Evolutionary conservation across 192 early-diverging fungal genomes (phyloP).

Genomic region (Ambispora gerdemannii): DNA sequence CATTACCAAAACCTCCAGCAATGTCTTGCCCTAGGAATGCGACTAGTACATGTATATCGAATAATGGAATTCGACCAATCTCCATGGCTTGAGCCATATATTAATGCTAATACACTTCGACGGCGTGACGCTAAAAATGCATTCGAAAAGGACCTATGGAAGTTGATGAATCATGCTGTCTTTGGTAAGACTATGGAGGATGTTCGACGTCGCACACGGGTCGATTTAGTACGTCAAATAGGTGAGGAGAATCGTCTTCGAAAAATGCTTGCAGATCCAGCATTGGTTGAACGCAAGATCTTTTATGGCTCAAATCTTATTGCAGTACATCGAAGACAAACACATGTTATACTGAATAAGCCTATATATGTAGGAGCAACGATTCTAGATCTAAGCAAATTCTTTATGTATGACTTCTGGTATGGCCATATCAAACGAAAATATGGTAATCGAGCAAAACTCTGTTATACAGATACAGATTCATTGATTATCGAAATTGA

Average conservation of each 20-base stretch:
- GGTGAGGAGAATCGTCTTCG: background rate
- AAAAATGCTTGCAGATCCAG: background rate
- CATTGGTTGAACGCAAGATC: background rate
- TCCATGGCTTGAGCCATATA: constrained; percentile 18
- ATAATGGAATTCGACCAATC: constrained; percentile 7
- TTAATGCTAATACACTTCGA: background rate
- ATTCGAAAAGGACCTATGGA: too few relatives aligned
- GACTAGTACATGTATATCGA: background rate
- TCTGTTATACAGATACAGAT: constrained; percentile 7
- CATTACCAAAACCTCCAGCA: background rate
- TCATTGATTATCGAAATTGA: background rate
- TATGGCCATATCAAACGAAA: constrained; percentile 23
- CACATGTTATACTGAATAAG: constrained; percentile 5
- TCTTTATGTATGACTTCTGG: constrained; percentile 19
- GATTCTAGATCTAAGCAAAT: constrained; percentile 1
- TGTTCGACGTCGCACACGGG: background rate
- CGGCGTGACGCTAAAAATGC: constrained; percentile 1
- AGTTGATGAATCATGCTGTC: background rate
- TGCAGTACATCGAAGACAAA: background rate
- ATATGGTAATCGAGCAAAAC: constrained; percentile 12
- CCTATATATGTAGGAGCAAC: constrained; percentile 14
- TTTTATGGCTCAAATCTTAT: constrained; percentile 1
- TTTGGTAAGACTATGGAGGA: constrained; percentile 13
- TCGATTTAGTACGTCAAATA: background rate
- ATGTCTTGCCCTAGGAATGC: background rate